phyloP scores from a whole-genome alignment of 2,329 filamentous ascomycete genomes.

The Alternaria sp. region DNA sequence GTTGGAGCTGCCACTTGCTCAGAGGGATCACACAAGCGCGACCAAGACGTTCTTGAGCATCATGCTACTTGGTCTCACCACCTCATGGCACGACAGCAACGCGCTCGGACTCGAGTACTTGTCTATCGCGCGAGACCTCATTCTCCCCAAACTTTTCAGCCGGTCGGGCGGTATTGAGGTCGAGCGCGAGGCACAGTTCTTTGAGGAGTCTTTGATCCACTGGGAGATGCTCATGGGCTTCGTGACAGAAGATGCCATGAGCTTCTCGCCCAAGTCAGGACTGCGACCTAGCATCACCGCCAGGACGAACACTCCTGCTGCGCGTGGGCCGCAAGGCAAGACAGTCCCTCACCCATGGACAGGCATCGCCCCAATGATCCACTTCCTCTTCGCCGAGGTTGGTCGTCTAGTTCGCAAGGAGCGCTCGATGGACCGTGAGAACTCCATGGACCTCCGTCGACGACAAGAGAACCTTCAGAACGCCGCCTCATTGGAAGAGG shows the following conservation, averaged over 20 bases:
- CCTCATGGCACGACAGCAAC: constrained; percentile 64
- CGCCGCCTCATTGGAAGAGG: constrained; percentile 54
- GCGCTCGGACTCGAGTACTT: constrained; percentile 63
- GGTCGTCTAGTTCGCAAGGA: constrained; percentile 53
- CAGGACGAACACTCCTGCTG: constrained; percentile 25
- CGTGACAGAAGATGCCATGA: constrained; percentile 54
- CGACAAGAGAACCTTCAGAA: constrained; percentile 46
- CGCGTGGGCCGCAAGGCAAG: constrained; percentile 42
- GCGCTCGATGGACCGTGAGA: constrained; percentile 37
- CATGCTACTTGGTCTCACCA: constrained; percentile 65
- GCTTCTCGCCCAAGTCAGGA: constrained; percentile 38
- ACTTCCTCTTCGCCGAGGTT: constrained; percentile 55
- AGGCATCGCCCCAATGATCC: constrained; percentile 53
- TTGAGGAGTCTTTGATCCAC: constrained; percentile 62
- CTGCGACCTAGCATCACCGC: constrained; percentile 29
- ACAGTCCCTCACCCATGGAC: constrained; percentile 58
- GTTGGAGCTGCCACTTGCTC: constrained; percentile 55
- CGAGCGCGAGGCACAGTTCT: constrained; percentile 55
- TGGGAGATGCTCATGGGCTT: constrained; percentile 67
- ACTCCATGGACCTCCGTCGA: constrained; percentile 37
- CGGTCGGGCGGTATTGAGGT: constrained; percentile 39
- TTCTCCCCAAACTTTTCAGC: constrained; percentile 53
- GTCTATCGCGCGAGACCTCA: constrained; percentile 53
- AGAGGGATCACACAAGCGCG: constrained; percentile 42
- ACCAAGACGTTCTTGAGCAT: constrained; percentile 64